Evolutionary conservation across 1,284 basidiomycete genomes (phyloP).

Genomic region (Taiwanofungus camphoratus): DNA sequence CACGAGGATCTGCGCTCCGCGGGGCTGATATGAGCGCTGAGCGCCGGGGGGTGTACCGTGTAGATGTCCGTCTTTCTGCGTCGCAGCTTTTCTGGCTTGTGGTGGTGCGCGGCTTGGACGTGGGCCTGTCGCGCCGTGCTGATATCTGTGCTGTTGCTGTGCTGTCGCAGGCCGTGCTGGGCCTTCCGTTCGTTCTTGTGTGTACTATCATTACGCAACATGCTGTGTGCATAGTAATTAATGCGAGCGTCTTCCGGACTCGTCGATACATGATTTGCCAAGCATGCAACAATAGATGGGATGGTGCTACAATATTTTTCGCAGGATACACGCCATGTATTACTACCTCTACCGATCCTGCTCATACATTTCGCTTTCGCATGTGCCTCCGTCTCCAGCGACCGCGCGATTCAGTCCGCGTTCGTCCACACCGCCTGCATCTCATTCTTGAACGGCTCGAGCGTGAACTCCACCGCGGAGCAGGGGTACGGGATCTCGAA

Average conservation of each 20-base stretch:
- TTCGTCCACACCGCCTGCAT: conserved; percentile 23
- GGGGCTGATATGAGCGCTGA: conserved; percentile 39
- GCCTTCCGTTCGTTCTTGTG: background rate
- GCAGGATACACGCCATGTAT: conserved; percentile 1
- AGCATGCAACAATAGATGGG: no score
- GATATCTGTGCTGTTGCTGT: background rate
- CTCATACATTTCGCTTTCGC: background rate
- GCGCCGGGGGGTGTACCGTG: no score
- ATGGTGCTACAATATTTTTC: conserved; percentile 3
- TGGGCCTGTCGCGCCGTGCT: no score
- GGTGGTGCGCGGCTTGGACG: no score
- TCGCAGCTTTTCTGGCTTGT: no score
- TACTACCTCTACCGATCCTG: background rate
- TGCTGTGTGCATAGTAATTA: background rate
- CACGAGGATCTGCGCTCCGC: conserved; percentile 57
- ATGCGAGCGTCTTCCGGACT: background rate
- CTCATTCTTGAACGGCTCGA: conserved; percentile 87
- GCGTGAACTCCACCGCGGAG: conserved; percentile 89
- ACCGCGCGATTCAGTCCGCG: conserved; percentile 1
- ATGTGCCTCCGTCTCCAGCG: background rate
- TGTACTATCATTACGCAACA: background rate
- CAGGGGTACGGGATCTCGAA: conserved; percentile 97
- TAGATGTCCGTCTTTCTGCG: no score
- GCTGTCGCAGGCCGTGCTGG: background rate
- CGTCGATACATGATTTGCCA: background rate